phyloP scores from a whole-genome alignment of 169 alveolate genomes.

The Amoebophrya sp. region DNA sequence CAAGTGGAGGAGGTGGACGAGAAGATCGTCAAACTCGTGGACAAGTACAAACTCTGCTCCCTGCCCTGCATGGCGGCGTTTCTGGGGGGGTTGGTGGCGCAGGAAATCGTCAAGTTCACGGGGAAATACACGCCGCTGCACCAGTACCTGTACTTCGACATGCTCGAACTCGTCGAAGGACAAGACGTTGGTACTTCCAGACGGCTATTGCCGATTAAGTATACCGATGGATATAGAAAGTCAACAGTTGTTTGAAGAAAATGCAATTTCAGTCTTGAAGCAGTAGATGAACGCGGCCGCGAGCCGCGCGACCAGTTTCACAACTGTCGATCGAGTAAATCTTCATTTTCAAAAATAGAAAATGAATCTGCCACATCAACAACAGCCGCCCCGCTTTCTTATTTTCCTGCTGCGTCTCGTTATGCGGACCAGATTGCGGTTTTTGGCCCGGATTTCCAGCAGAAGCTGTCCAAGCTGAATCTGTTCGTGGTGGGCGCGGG shows the following conservation, averaged over 20 bases:
- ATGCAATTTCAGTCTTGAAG: too few species aligned
- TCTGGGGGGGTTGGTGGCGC: conserved; percentile 95
- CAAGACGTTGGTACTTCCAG: too few species aligned
- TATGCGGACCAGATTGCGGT: conserved; percentile 79
- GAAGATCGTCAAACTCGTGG: conserved; percentile 6
- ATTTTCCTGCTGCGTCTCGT: too few species aligned
- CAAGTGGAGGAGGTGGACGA: conserved; percentile 17
- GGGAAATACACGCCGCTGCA: conserved; percentile 95
- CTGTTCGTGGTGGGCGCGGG: conserved; percentile 72
- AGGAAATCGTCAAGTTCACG: conserved; percentile 90
- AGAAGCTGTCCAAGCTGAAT: conserved; percentile 48
- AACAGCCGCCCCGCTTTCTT: too few species aligned
- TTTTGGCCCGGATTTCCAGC: conserved; percentile 65
- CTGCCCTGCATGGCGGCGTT: conserved; percentile 89
- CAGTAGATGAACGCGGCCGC: too few species aligned
- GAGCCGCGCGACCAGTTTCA: too few species aligned
- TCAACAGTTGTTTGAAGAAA: too few species aligned
- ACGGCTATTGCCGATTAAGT: too few species aligned
- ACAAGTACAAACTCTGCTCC: conserved; percentile 53
- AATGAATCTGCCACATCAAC: too few species aligned
- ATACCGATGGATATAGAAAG: too few species aligned
- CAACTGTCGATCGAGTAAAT: too few species aligned
- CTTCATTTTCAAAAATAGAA: too few species aligned
- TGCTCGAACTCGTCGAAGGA: conserved; percentile 53
- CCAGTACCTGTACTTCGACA: conserved; percentile 89